Base-by-base conservation (phyloP, 805 yeast genomes). In the Cyberlindnera misumaiensis region DNA sequence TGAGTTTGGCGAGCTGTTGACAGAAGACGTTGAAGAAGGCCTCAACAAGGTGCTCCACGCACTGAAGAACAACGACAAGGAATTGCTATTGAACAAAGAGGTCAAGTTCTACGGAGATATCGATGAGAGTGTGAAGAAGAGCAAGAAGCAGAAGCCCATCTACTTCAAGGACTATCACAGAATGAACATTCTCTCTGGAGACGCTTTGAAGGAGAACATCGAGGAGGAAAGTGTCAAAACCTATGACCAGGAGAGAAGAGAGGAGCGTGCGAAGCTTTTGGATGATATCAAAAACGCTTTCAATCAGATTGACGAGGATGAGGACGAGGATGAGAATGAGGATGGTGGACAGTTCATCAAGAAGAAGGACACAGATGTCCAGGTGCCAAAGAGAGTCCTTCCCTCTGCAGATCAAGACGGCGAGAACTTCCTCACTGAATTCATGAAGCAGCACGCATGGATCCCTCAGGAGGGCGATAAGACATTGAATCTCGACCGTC, bases 111-210 rank as follows among this genome's bases (percentile, higher is more conserved):
- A 84, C 59, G 81, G 80, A 3, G 83, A 80, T 15, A 72, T 79
- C 4, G 80, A 35, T 34, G 68, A 67, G 15, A 61, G 47, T 4
- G 27, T 40, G 5, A 14, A 44, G 28, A 62, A 48, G n/a, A 54
- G 40, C 1, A 45, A 45, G 3, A 42, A 58, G 43, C 69, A 73
- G 11, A 85, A 84, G 55, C 96, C 97, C 9, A 68, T 93, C 40
- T 86, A 81, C 58, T 72, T 93, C 60, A 88, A 89, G 51, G 98
- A 93, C 59, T 93, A 89, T 55, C 97, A 93, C 56, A 72, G 97
- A 58, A 75, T 77, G 77, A 83, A 78, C 48, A 60, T 89, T 27
- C 64, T 93, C n/a, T 68, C 79, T 3, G 90, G 89, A 10, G 72
- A 68, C 30, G 74, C 73, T 16, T 68, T 67, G 29, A 68, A 68